These are phyloP conservation scores for Phytophthora sp. DNA, from an alignment of 352 stramenopile genomes.

Conservation along the genomic window DNA sequence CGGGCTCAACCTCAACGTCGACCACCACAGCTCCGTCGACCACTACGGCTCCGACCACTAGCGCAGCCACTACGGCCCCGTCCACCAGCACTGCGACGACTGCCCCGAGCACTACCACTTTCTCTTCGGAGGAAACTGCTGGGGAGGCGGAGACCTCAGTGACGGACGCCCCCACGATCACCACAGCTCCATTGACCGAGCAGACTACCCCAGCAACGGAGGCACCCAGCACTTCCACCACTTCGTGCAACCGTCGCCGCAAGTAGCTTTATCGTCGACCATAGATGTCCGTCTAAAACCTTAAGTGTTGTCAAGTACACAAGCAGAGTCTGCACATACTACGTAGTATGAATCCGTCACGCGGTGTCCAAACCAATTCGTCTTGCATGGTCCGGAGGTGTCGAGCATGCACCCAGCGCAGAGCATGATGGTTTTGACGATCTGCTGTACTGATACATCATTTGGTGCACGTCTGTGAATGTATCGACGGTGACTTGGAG, in stretches of 20 bases:
- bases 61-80: conserved; percentile 1
- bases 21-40: conserved; percentile 2
- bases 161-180: background rate
- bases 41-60: conserved; percentile 4
- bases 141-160: conserved; percentile 4
- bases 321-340: background rate
- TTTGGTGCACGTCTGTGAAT: too few relatives aligned
- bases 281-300: conserved; percentile 6
- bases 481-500: too few relatives aligned
- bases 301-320: conserved; percentile 12
- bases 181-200: background rate
- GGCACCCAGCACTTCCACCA: conserved; percentile 1
- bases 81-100: conserved; percentile 2
- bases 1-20: background rate
- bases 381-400: too few relatives aligned
- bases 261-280: conserved; percentile 10
- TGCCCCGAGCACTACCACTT: conserved; percentile 1
- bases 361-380: too few relatives aligned
- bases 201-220: conserved; percentile 11
- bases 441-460: too few relatives aligned
- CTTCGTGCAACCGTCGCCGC: conserved; percentile 5
- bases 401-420: too few relatives aligned
- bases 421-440: too few relatives aligned
- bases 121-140: conserved; percentile 2
- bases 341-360: too few relatives aligned